These are phyloP conservation scores for Boletellus ananiceps DNA, from an alignment of 768 basidiomycete genomes.

Conservation along the genomic window DNA sequence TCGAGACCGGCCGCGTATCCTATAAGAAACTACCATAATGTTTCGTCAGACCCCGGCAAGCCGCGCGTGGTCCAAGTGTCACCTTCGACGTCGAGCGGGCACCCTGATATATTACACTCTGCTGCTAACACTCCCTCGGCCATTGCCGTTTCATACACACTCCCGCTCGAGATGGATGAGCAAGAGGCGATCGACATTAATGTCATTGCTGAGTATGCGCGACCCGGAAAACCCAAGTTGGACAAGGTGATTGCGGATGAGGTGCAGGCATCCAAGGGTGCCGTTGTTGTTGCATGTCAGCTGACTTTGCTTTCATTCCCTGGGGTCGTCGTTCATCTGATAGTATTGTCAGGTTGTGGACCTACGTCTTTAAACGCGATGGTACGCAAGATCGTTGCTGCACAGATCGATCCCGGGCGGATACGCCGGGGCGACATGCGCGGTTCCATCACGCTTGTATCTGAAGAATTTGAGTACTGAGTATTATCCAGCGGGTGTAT, in stretches of 20 bases:
- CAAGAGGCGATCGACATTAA: slow-evolving; percentile 57
- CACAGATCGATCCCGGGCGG: slow-evolving; percentile 52
- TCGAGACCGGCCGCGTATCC: not conserved
- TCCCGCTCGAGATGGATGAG: slow-evolving; percentile 46
- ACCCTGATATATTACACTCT: not conserved
- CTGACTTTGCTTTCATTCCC: slow-evolving; percentile 7
- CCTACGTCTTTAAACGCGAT: slow-evolving; percentile 65
- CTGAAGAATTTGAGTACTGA: slow-evolving; percentile 67
- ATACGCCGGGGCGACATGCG: slow-evolving; percentile 53
- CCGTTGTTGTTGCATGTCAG: slow-evolving; percentile 68
- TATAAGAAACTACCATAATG: slow-evolving; percentile 2
- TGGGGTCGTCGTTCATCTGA: slow-evolving; percentile 7
- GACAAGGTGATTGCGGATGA: slow-evolving; percentile 62
- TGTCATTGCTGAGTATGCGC: slow-evolving; percentile 55
- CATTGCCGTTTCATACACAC: not conserved
- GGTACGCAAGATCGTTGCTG: slow-evolving; percentile 59
- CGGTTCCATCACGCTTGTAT: slow-evolving; percentile 56
- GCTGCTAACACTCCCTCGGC: not conserved
- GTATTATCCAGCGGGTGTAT: not conserved
- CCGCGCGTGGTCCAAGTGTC: not conserved
- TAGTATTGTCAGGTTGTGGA: slow-evolving; percentile 55
- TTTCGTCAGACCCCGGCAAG: slow-evolving; percentile 4
- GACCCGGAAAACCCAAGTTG: slow-evolving; percentile 64
- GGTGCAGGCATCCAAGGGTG: slow-evolving; percentile 49
- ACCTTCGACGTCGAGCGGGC: not conserved